Evolutionary conservation across 352 stramenopile species (phyloP), one percentile per base, ranked within the genome.

Genomic region (Phytophthora boehmeriae): DNA sequence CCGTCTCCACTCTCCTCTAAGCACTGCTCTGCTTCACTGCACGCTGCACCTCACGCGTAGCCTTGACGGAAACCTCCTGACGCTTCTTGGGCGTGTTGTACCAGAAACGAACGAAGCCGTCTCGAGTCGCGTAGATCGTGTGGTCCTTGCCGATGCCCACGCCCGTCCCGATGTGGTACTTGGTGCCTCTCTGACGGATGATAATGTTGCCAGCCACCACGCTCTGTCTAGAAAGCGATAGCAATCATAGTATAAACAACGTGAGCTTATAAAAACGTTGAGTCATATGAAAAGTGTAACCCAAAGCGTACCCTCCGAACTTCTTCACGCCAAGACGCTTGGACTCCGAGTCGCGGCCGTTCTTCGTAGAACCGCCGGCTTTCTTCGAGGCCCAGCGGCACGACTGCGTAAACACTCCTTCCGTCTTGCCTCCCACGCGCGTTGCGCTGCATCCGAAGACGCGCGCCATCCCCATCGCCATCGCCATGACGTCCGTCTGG

Each of bases 241-340:
- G 19, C 22, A 34, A 16, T 35, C 9, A 1, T 25, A 38, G 8
- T 39, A 39, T 17, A 30, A 22, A 36, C 27, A 55, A 6, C 3
- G 25, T 30, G 25, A 30, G 25, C 25, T 17, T n/a, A 34, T 16
- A 27, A 2, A 39, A 43, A 5, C 32, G 41, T 19, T 69, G 27
- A 45, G 11, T 17, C n/a, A 45, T 9, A 45, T 13, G 39, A 17
- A 22, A 22, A 41, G 48, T 22, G 43, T 16, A 23, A 27, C 35
- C 9, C 44, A 11, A 8, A 17, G 66, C 74, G 64, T 58, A 94
- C 83, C 92, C 94, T 59, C 93, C 95, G 70, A 96, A 98, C 50
- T 98, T 97, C 78, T 99, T 99, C 63, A 99, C 88, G 54, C 97
- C 97, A 39, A 99, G 82, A 49, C 97, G 89, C 78, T 98, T 97